A percentile compares a stretch with the other conserved stretches of the same genome.
These are phyloP conservation scores for Cryoendolithus antarcticus DNA, from an alignment of 2,329 filamentous ascomycete species.

Conservation along the genomic window DNA sequence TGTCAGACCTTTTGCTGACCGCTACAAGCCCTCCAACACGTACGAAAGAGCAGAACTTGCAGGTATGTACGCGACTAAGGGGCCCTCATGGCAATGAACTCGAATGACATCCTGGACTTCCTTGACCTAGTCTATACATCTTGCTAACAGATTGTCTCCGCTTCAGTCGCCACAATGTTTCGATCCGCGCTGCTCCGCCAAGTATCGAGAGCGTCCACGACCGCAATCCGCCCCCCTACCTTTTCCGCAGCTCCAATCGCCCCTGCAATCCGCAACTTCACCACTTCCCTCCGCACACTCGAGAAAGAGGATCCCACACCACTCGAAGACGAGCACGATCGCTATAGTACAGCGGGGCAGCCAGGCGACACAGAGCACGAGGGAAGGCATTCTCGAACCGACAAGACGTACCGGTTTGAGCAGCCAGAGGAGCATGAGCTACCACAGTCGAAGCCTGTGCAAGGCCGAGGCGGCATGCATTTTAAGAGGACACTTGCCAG, in stretches of 20 bases:
- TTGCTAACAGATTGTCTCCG: too few species aligned
- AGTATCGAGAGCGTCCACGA: constrained; percentile 19
- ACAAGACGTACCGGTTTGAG: constrained; percentile 63
- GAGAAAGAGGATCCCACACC: constrained; percentile 12
- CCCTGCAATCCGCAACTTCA: background rate
- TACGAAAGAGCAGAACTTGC: too few species aligned
- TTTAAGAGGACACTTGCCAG: constrained; percentile 73
- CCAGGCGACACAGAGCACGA: constrained; percentile 33
- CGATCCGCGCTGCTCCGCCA: constrained; percentile 21
- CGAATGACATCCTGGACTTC: too few species aligned
- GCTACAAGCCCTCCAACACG: too few species aligned
- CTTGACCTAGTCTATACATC: too few species aligned
- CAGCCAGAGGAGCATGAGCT: constrained; percentile 65
- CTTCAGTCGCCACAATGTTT: constrained; percentile 14
- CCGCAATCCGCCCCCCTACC: constrained; percentile 13
- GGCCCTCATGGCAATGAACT: too few species aligned
- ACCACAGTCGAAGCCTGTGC: constrained; percentile 56
- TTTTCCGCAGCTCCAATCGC: constrained; percentile 9
- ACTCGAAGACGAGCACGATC: constrained; percentile 16
- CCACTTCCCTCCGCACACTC: constrained; percentile 12
- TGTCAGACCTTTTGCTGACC: too few species aligned
- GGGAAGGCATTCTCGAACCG: constrained; percentile 66
- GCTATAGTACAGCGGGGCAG: constrained; percentile 23
- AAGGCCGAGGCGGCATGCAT: constrained; percentile 66
- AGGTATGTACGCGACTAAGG: too few species aligned